Conservation (phyloP, 768 basidiomycete genomes). For the Rhodotorula graminis region DNA sequence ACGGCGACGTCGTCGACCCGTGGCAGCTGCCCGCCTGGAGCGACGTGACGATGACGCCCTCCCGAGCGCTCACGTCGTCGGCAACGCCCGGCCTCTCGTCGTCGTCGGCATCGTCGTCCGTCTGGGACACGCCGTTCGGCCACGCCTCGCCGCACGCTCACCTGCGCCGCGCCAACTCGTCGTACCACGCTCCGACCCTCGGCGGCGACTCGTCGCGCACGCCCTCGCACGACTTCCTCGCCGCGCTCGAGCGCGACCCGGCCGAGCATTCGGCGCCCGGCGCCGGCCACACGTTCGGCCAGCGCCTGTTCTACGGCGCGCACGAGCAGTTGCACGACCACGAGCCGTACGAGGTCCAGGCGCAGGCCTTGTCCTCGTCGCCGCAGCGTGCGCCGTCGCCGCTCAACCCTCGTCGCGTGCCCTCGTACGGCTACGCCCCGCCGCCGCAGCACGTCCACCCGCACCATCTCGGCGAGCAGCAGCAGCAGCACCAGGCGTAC, state of each 20-base stretch:
- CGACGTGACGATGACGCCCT: conserved; percentile 33
- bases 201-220: background rate
- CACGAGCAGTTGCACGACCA: background rate
- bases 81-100: background rate
- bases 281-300: conserved; percentile 8
- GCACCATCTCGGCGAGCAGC: background rate
- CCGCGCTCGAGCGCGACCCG: background rate
- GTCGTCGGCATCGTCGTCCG: background rate
- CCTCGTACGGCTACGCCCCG: too few relatives aligned
- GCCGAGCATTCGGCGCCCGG: conserved; percentile 6
- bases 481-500: background rate
- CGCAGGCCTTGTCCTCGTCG: background rate
- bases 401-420: conserved; percentile 10
- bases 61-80: conserved; percentile 7
- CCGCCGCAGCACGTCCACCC: background rate
- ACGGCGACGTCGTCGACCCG: background rate
- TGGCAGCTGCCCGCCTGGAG: conserved; percentile 1
- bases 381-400: conserved; percentile 1
- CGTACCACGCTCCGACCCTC: background rate
- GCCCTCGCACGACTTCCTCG: conserved; percentile 13
- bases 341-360: background rate
- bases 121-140: conserved; percentile 23
- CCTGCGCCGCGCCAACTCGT: background rate
- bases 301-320: conserved; percentile 24
- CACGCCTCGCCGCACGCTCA: background rate